These are phyloP conservation scores for Trichoderma aggressivum DNA, from an alignment of 2,329 filamentous ascomycete genomes.

Conservation along the genomic window DNA sequence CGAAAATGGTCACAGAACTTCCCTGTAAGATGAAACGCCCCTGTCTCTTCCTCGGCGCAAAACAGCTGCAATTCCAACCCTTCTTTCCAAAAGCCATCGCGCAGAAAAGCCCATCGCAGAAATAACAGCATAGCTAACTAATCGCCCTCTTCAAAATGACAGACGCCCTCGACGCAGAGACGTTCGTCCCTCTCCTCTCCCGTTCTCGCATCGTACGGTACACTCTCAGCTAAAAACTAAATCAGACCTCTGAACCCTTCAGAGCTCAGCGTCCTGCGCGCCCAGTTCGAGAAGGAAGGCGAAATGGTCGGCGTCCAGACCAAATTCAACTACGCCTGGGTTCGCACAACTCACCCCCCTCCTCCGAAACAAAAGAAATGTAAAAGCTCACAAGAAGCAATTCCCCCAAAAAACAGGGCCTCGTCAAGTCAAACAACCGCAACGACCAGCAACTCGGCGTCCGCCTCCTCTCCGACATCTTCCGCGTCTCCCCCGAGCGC, in stretches of 20 bases:
- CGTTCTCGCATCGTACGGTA: neutral
- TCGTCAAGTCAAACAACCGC: slow-evolving; percentile 87
- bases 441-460: slow-evolving; percentile 92
- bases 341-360: slow-evolving; percentile 41
- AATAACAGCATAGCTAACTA: neutral
- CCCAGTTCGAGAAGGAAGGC: slow-evolving; percentile 96
- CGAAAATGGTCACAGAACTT: slow-evolving; percentile 46
- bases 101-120: neutral
- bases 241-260: slow-evolving; percentile 82
- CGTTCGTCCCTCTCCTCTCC: slow-evolving; percentile 49
- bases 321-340: slow-evolving; percentile 99
- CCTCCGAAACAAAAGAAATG: neutral
- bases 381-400: slow-evolving; percentile 4
- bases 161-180: slow-evolving; percentile 98
- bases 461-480: slow-evolving; percentile 91
- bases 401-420: slow-evolving; percentile 55
- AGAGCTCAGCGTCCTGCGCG: slow-evolving; percentile 86
- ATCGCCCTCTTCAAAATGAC: neutral
- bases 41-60: neutral
- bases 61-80: neutral
- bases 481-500: slow-evolving; percentile 86
- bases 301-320: slow-evolving; percentile 96
- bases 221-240: neutral
- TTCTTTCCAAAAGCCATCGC: slow-evolving; percentile 5
- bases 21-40: slow-evolving; percentile 41